Conservation (phyloP, 2,329 filamentous ascomycete genomes). For the Paecilomyces sp. region DNA sequence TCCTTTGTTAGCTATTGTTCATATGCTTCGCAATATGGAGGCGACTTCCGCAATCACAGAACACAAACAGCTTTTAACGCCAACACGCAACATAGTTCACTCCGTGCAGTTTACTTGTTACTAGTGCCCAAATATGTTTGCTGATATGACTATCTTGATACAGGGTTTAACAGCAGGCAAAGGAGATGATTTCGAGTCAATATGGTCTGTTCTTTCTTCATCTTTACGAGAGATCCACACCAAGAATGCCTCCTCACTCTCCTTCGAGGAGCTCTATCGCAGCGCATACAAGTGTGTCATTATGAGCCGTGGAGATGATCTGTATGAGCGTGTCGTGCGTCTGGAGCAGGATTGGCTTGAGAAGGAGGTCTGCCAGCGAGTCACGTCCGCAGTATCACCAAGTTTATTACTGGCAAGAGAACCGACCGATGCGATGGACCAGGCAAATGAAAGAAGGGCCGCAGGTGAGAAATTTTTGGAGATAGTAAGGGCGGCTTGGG, state of each 20-base stretch:
- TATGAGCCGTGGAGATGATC: slow-evolving; percentile 71
- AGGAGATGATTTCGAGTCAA: slow-evolving; percentile 72
- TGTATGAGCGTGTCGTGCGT: slow-evolving; percentile 73
- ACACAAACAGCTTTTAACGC: background rate
- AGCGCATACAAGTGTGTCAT: slow-evolving; percentile 90
- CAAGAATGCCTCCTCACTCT: slow-evolving; percentile 81
- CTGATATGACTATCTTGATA: slow-evolving; percentile 1
- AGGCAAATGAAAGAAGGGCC: slow-evolving; percentile 69
- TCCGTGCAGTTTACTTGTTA: background rate
- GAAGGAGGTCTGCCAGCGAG: slow-evolving; percentile 62
- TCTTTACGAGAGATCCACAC: slow-evolving; percentile 84
- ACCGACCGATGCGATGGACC: slow-evolving; percentile 41
- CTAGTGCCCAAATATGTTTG: slow-evolving; percentile 24
- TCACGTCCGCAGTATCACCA: slow-evolving; percentile 63
- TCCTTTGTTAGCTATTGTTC: background rate
- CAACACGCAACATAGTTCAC: background rate
- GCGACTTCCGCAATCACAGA: background rate
- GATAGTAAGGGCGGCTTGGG: slow-evolving; percentile 70
- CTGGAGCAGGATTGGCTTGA: slow-evolving; percentile 80
- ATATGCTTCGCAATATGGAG: background rate
- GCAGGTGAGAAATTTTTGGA: slow-evolving; percentile 78
- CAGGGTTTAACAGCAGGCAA: slow-evolving; percentile 49
- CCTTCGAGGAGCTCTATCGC: slow-evolving; percentile 92
- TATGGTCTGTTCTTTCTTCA: slow-evolving; percentile 69
- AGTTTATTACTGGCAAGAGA: slow-evolving; percentile 54